phyloP scores from a whole-genome alignment of 139 green algal species.

The Coelastrella sp. region DNA sequence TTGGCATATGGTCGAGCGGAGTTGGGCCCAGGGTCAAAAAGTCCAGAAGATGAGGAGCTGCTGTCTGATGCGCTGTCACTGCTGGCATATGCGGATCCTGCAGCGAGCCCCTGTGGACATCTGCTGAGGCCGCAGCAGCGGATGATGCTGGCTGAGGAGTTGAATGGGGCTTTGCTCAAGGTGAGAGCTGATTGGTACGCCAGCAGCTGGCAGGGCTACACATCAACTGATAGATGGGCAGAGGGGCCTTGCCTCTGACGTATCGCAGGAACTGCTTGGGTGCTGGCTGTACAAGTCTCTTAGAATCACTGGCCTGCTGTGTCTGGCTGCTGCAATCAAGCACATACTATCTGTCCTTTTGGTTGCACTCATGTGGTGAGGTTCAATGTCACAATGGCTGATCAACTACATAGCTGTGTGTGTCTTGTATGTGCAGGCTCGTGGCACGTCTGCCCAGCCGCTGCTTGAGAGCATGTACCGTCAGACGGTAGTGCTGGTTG shows the following conservation, averaged over 20 bases:
- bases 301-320: not conserved
- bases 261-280: not conserved
- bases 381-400: not conserved
- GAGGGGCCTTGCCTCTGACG: no score
- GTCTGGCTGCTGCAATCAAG: not conserved
- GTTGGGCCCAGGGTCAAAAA: constrained; percentile 28
- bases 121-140: constrained; percentile 60
- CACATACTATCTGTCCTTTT: not conserved
- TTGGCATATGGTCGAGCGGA: constrained; percentile 63
- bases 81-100: constrained; percentile 79
- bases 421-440: constrained; percentile 7
- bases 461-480: constrained; percentile 58
- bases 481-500: constrained; percentile 12
- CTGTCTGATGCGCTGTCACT: constrained; percentile 72
- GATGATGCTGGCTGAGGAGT: constrained; percentile 60
- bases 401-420: not conserved
- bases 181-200: not conserved
- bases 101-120: constrained; percentile 63
- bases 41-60: constrained; percentile 55
- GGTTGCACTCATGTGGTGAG: not conserved
- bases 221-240: no score
- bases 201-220: not conserved
- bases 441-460: constrained; percentile 37
- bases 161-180: constrained; percentile 68
- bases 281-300: not conserved